Evolutionary conservation across 1,284 basidiomycete species (phyloP), one percentile per base, ranked within the genome.

Genomic region (Pulveroboletus ridleyi): DNA sequence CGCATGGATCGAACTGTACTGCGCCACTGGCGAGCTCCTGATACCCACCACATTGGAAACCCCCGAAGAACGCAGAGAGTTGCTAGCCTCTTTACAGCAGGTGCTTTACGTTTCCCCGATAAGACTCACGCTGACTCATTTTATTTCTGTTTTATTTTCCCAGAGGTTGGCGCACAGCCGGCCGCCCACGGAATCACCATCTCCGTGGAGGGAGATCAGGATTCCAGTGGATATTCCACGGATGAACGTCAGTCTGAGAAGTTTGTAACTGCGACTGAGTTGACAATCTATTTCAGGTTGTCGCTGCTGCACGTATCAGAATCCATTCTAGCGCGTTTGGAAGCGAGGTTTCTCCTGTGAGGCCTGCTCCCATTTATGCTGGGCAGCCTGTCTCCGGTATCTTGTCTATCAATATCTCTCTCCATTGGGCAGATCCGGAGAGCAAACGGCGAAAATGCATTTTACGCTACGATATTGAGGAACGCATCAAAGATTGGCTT

Each of bases 191-290:
- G 64, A 63, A 22, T 64, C 62, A 17, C 33, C 56, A 33, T 68
- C 54, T 42, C 65, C 63, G 8, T 95, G 92, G 91, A 82, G 86
- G 58, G 85, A 89, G 67, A 85, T 95, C 50, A 83, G 81, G 58
- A 92, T 95, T 56, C 93, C 93, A 18, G 89, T 95, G 6, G 94
- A 95, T 72, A 82, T 95, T 54, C 94, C 94, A 3, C 83, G 84
- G 62, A 89, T 94, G 82, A 87, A 89, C 72, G 93, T 92, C 64
- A 77, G 89, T 80, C 42, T 22, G 17, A 49, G 15, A 47, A 44
- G 50, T 47, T 66, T 56, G 44, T 59, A 29, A 49, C 62, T 58
- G 13, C n/a, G 25, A 59, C 53, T 44, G 13, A 22, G 39, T 56
- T 68, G 52, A 61, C 11, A 22, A 62, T 60, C 25, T 49, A 61